Evolutionary conservation across 148 eudicot genomes (phyloP).

Genomic region (Heliosperma pusillum): DNA sequence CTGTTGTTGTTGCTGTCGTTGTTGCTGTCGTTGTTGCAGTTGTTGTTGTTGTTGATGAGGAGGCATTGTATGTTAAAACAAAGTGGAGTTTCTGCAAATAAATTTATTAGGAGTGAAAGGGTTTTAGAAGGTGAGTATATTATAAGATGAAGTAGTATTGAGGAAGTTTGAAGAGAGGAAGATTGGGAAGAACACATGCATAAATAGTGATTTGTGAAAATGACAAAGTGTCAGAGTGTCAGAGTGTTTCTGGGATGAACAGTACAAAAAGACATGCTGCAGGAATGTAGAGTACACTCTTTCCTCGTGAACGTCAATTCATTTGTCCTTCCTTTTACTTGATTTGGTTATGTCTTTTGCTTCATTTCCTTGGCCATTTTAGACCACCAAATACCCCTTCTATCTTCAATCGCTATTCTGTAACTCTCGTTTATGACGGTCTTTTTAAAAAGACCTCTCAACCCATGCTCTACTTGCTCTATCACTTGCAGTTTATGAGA

Average conservation of each 20-base stretch:
- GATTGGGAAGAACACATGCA: slow-evolving; percentile 16
- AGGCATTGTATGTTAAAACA: slow-evolving; percentile 26
- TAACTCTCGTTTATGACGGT: no score
- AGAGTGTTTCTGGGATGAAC: neutral
- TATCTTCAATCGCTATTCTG: no score
- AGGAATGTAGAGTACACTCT: slow-evolving; percentile 26
- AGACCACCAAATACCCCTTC: no score
- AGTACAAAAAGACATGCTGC: slow-evolving; percentile 7
- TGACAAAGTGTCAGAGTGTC: slow-evolving; percentile 8
- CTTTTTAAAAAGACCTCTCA: no score
- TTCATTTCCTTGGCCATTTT: slow-evolving; percentile 7
- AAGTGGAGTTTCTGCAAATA: no score
- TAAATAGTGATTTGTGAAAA: slow-evolving; percentile 9
- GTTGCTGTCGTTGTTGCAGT: neutral
- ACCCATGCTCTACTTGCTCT: no score
- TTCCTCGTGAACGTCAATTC: slow-evolving; percentile 36
- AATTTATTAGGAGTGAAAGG: no score
- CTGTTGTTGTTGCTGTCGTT: neutral
- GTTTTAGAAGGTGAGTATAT: no score
- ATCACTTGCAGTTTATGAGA: no score
- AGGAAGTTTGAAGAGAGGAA: no score
- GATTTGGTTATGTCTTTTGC: slow-evolving; percentile 28
- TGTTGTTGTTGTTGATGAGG: slow-evolving; percentile 18
- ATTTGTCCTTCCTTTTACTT: slow-evolving; percentile 17
- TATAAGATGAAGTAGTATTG: no score